Evolutionary conservation across 2,329 filamentous ascomycete species (phyloP), one percentile per base, ranked within the genome.

Genomic region (Neofusicoccum sp.): DNA sequence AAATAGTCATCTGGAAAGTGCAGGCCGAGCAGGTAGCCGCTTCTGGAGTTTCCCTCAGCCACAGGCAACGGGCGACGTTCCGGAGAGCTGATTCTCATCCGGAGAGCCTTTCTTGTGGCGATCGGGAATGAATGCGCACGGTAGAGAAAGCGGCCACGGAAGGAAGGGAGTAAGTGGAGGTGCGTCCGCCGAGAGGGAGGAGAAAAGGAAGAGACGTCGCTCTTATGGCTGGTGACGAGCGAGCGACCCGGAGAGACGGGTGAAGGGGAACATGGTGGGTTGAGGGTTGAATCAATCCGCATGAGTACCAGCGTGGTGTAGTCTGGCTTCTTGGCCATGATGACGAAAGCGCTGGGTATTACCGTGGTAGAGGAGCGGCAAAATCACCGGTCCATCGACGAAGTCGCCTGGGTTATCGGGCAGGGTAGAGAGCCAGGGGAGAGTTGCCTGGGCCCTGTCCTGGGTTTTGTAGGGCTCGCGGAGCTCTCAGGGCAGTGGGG

Each of bases 261-360:
- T 3, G 37, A 36, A 7, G 39, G 33, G 5, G 22, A 36, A 2
- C 22, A 36, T n/a, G 52, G 41, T 12, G 54, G 54, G 41, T 39
- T 44, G 14, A 45, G 31, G 12, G 39, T 47, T 22, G 22, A 22
- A n/a, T 58, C 54, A 36, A 58, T 44, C 36, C 54, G 54, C 39
- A 58, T n/a, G 31, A 58, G 54, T 41, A 58, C 54, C 37, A 58
- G 14, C n/a, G 54, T 45, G n/a, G 54, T 22, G 31, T 58, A 45
- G 39, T 58, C 29, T 29, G 54, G 54, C 41, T 58, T 58, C 54
- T n/a, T 43, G 14, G 36, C 54, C 54, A 58, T 56, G 41, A 58
- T 58, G 54, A 58, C 31, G 54, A 58, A n/a, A 45, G 54, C 31
- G 54, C 37, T n/a, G 45, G 41, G 54, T n/a, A 58, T n/a, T 33